Evolutionary conservation across 2,329 filamentous ascomycete species (phyloP), one percentile per base, ranked within the genome.

Genomic region (Pyrenochaeta sp.): DNA sequence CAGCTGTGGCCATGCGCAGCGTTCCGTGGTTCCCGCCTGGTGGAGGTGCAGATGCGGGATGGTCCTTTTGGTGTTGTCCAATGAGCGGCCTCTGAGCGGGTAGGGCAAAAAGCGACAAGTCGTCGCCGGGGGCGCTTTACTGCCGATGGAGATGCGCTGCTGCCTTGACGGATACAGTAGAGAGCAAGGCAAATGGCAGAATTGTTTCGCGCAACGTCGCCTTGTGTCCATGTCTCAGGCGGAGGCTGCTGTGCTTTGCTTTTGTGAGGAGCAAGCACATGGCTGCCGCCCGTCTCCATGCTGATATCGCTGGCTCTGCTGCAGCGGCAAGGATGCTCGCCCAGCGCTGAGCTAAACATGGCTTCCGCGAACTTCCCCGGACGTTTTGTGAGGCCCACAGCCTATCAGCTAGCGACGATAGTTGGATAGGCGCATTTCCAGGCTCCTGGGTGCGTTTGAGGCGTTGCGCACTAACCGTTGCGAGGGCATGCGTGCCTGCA

Each of bases 391-490:
- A 15, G 24, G 22, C 39, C 22, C 52, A 48, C 45, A 47, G 49
- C 68, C 64, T 61, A 67, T 70, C 62, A 67, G n/a, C 36, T 10
- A 28, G 30, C 34, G 32, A 28, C 39, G 54, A 56, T 56, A 54
- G 47, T 27, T 50, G 56, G 27, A 52, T 57, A 59, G 59, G 47
- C 58, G 56, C 56, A 52, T 59, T 64, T 53, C 65, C 69, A 70
- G 62, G 58, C 61, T 59, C 58, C 52, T 60, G 64, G 64, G 64
- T 62, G 59, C 63, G 58, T 59, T 56, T 52, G 56, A 55, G 64
- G 50, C 55, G 60, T 52, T 58, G 50, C 12, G 3, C 24, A 52
- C 50, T 62, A 63, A 37, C 63, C 53, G 50, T 62, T 58, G 59
- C 60, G 54, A 58, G 56, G 57, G 58, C 58, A 43, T 64, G 59